Conservation (phyloP, 306 rosid genomes). For the Sesbania bispinosa region DNA sequence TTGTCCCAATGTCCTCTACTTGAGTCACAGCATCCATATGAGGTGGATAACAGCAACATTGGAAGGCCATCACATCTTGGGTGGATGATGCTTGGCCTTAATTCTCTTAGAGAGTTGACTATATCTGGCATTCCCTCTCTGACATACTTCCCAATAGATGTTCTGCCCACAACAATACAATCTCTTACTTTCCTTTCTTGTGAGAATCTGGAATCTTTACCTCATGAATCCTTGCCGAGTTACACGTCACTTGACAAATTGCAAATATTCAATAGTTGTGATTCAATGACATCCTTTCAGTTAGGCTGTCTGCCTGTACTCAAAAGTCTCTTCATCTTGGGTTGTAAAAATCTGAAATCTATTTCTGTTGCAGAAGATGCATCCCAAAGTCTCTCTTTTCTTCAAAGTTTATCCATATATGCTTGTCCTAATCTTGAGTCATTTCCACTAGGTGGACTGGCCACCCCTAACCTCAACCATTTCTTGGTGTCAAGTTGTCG, state of each 20-base stretch:
- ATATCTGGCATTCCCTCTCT: background rate
- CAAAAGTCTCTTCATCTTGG: background rate
- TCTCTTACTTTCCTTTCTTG: background rate
- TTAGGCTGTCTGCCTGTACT: background rate
- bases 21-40: background rate
- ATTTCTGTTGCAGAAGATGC: background rate
- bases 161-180: slow-evolving; percentile 6
- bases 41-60: background rate
- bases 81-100: background rate
- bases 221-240: background rate
- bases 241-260: background rate
- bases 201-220: background rate
- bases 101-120: background rate
- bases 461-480: background rate
- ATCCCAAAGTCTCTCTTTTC: background rate
- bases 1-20: background rate
- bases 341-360: background rate
- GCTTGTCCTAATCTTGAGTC: background rate
- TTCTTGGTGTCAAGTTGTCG: background rate
- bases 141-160: background rate
- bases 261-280: background rate
- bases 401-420: background rate
- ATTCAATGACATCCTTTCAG: background rate
- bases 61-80: background rate
- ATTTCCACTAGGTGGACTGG: background rate